Base-by-base conservation (phyloP, 495 filamentous ascomycete species). In the Penicillium turbatum region DNA sequence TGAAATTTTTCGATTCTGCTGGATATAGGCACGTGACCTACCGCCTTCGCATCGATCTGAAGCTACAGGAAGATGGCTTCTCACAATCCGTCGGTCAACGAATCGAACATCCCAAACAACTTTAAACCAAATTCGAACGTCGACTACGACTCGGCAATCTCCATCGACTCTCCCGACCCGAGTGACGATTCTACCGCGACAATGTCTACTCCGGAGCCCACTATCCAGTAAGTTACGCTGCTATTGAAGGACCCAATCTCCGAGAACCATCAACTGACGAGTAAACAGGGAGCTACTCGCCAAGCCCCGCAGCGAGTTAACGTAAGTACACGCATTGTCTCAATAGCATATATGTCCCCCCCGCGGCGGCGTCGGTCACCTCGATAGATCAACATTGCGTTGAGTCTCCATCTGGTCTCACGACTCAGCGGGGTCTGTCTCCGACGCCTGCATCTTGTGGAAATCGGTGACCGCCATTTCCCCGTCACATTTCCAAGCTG, bases 261-360 rank as follows among this genome's bases (percentile, higher is more conserved):
- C 3, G 13, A 26, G 6, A 12, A 12, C 41, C 43, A 48, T 35
- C 47, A 31, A 26, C 57, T 55, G 40, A 60, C 45, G 53, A 53
- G 15, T 35, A 24, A 21, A 59, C 65, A 92, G 88, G 73, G 88
- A 92, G 60, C 82, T 92, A 52, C 80, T 91, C 50, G 82, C 79
- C 61, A 92, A 92, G 78, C 86, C 88, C 38, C 85, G 86, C 68
- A 78, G 72, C 61, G 89, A 92, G 64, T 82, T 92, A 67, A 92
- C 86, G 86, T 90, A 80, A 48, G 86, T 81, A 35, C 31, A 41
- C 30, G 30, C 32, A 7, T 36, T 17, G 52, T 26, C 35, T 21
- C 13, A n/a, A 31, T 43, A 43, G 12, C 13, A 19, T 5, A 29
- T 11, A 19, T 35, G 24, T 39, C 30, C 42, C 32, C 17, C 37